Evolutionary conservation across 1,284 basidiomycete species (phyloP).

Genomic region (Cryptococcus floricola): DNA sequence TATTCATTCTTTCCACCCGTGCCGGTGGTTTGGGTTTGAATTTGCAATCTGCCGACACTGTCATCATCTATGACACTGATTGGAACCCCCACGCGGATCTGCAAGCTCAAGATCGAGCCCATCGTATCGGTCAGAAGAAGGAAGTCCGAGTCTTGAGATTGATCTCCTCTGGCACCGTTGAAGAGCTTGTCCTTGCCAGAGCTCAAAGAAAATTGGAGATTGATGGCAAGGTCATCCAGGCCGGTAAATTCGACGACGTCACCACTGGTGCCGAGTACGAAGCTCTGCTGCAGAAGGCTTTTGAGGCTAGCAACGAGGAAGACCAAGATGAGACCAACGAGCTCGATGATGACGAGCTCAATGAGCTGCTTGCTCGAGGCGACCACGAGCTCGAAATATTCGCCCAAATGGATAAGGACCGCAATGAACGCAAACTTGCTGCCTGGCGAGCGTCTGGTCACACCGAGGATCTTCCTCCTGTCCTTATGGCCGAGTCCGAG

Average conservation of each 20-base stretch:
- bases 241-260: slow-evolving; percentile 98
- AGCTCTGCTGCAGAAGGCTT: slow-evolving; percentile 71
- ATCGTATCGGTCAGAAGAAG: slow-evolving; percentile 99
- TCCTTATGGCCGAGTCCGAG: slow-evolving; percentile 82
- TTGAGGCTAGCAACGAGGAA: slow-evolving; percentile 63
- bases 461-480: slow-evolving; percentile 71
- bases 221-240: slow-evolving; percentile 99
- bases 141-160: slow-evolving; percentile 94
- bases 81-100: slow-evolving; percentile 98
- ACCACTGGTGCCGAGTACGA: slow-evolving; percentile 98
- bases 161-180: slow-evolving; percentile 96
- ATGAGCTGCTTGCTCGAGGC: slow-evolving; percentile 82
- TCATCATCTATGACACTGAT: slow-evolving; percentile 74
- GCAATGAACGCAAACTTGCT: slow-evolving; percentile 66
- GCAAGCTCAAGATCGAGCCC: slow-evolving; percentile 73
- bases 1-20: slow-evolving; percentile 94
- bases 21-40: slow-evolving; percentile 98
- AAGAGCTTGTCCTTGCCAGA: slow-evolving; percentile 93
- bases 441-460: slow-evolving; percentile 72
- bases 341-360: slow-evolving; percentile 96
- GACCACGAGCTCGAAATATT: slow-evolving; percentile 79
- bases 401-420: slow-evolving; percentile 77
- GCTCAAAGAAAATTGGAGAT: slow-evolving; percentile 97
- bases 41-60: slow-evolving; percentile 96
- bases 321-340: slow-evolving; percentile 90